Conservation (phyloP, 2,329 filamentous ascomycete species). For the Didymella glomerata region DNA sequence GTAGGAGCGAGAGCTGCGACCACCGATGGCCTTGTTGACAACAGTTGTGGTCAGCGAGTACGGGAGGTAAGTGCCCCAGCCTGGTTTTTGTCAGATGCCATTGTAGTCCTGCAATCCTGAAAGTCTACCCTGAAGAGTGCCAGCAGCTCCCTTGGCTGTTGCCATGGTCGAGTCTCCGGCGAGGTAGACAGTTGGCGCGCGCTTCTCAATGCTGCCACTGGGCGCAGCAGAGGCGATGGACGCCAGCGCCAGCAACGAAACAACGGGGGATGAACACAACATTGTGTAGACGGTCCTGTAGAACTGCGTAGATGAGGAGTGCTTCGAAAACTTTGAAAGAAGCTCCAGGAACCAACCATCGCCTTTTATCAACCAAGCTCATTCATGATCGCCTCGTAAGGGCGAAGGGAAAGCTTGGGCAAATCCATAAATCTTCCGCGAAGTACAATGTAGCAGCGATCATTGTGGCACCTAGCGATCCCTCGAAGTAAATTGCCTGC, state of each 20-base stretch:
- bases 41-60: conserved; percentile 62
- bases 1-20: conserved; percentile 72
- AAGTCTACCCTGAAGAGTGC: conserved; percentile 51
- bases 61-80: conserved; percentile 70
- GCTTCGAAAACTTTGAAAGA: not conserved
- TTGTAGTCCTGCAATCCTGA: not conserved
- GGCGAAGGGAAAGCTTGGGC: conserved; percentile 16
- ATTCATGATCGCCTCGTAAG: conserved; percentile 4
- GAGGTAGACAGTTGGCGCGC: conserved; percentile 60
- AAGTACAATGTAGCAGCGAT: conserved; percentile 15
- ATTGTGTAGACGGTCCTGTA: conserved; percentile 21
- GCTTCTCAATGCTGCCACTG: conserved; percentile 32
- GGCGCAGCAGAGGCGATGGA: conserved; percentile 37
- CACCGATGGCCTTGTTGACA: conserved; percentile 71
- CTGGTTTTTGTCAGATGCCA: conserved; percentile 43
- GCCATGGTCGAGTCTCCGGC: conserved; percentile 72
- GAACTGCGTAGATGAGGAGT: not conserved
- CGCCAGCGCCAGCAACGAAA: conserved; percentile 33
- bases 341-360: not conserved
- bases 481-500: conserved; percentile 14
- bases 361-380: conserved; percentile 12
- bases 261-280: conserved; percentile 30
- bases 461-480: conserved; percentile 9
- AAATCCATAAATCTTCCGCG: conserved; percentile 17
- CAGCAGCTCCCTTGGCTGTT: conserved; percentile 52